These are phyloP conservation scores for Rutstroemia sp. DNA, from an alignment of 2,329 filamentous ascomycete genomes.

Conservation along the genomic window DNA sequence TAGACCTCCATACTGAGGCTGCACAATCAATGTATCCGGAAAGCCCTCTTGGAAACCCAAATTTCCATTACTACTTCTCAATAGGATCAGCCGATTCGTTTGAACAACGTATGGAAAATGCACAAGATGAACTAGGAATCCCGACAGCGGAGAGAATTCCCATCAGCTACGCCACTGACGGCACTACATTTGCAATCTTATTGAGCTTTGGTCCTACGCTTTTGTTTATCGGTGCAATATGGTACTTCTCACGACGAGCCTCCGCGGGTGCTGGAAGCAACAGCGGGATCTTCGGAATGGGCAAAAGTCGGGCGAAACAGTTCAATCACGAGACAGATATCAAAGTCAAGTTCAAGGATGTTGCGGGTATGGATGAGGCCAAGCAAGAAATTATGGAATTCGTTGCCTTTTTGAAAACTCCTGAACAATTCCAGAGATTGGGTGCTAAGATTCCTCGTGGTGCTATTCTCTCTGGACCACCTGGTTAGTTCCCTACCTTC, in stretches of 20 bases:
- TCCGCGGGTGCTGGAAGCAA: conserved; percentile 57
- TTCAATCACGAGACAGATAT: conserved; percentile 97
- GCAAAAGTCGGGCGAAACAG: conserved; percentile 89
- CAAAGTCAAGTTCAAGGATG: conserved; percentile 95
- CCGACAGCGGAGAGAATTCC: conserved; percentile 85
- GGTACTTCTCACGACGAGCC: conserved; percentile 72
- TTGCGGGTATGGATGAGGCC: conserved; percentile 96
- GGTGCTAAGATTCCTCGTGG: conserved; percentile 97
- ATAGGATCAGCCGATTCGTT: conserved; percentile 94
- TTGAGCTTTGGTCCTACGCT: conserved; percentile 53
- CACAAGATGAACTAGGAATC: conserved; percentile 81
- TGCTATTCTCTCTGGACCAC: conserved; percentile 93
- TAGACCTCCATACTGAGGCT: conserved; percentile 71
- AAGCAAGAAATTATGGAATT: conserved; percentile 99
- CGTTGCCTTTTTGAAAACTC: conserved; percentile 92
- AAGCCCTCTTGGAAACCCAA: conserved; percentile 57
- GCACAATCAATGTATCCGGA: conserved; percentile 68
- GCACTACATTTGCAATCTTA: conserved; percentile 55
- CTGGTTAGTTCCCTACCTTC: conserved; percentile 29
- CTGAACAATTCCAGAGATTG: conserved; percentile 83
- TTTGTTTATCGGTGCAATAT: conserved; percentile 74
- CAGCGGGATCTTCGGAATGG: conserved; percentile 88
- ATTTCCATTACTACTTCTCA: conserved; percentile 85
- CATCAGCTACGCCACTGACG: conserved; percentile 76
- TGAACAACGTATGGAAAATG: conserved; percentile 78